Evolutionary conservation across 2,329 filamentous ascomycete genomes (phyloP).

Genomic region (Lomentospora prolificans): DNA sequence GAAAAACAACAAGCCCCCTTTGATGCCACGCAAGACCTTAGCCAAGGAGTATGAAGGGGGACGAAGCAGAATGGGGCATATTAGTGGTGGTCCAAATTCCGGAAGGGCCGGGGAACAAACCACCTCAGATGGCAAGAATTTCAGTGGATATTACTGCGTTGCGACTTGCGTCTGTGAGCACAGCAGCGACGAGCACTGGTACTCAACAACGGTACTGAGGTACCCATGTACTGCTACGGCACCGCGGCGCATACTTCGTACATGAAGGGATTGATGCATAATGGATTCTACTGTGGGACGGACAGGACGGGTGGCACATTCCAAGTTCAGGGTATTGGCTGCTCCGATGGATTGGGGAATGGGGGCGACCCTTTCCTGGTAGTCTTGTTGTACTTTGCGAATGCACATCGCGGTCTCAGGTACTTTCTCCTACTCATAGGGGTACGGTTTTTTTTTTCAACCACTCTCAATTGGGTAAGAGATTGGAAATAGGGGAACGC

Average conservation of each 20-base stretch:
- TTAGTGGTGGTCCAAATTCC: background rate
- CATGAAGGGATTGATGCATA: background rate
- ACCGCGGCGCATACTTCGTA: background rate
- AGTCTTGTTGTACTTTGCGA: background rate
- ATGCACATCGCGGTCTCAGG: background rate
- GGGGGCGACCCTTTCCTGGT: no score
- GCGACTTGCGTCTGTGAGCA: background rate
- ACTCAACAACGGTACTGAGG: no score
- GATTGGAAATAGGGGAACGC: background rate
- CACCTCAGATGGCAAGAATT: background rate
- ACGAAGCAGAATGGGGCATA: background rate
- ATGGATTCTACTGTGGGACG: no score
- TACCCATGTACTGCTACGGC: background rate
- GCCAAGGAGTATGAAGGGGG: background rate
- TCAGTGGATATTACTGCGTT: background rate
- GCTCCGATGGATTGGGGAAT: no score
- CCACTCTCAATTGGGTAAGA: background rate
- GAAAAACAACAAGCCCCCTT: background rate
- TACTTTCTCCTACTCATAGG: no score
- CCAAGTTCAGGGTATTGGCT: no score
- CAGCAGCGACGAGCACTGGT: no score
- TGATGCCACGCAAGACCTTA: slow-evolving; percentile 1
- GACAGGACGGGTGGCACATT: no score
- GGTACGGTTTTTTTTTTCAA: background rate
- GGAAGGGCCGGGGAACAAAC: background rate